Evolutionary conservation across 208 protist species (phyloP), one percentile per base, ranked within the genome.

Genomic region (Trypanosomatidae sp.): DNA sequence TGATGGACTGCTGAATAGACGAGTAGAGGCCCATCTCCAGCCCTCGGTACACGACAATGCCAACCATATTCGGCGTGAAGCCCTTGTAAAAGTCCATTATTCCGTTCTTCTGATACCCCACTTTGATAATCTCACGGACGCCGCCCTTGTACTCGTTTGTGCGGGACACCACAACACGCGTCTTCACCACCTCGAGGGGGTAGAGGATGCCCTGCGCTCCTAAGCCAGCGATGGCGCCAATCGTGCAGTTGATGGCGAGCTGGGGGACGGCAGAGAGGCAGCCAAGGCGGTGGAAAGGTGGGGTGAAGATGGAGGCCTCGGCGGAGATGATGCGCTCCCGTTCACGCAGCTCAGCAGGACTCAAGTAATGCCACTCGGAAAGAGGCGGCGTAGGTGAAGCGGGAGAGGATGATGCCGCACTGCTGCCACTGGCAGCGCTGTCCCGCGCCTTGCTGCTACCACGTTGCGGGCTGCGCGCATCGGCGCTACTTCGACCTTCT

Each of bases 161-260:
- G 36, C 83, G 84, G 43, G 94, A 90, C 6, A 96, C 94, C 2
- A 83, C 77, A 39, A 95, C 87, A 15, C 95, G 86, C 41, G 95
- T 98, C 75, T 97, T 97, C n/a, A 97, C 80, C n/a, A 97, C 88
- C 76, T 98, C 93, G 22, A 98, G 44, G 5, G 95, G 95, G 77
- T 97, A 97, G 9, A 97, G 72, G 17, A 94, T 67, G 33, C 87
- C 84, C 74, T 98, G 95, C n/a, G 91, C 88, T 19, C 86, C 90
- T 43, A 96, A 78, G 5, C 95, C 95, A 4, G 93, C 91, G 6
- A 79, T 80, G 19, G 95, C 86, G 30, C 92, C 92, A 64, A 95
- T 92, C 64, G 76, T 71, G 73, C 94, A 98, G 77, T 96, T 94
- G 36, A 95, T 79, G 19, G 75, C 76, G n/a, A 95, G 69, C n/a